A percentile compares a stretch with the other conserved stretches of the same genome.
Evolutionary conservation across 495 filamentous ascomycete species (phyloP).

Genomic region (Aspergillus carlsbadensis): DNA sequence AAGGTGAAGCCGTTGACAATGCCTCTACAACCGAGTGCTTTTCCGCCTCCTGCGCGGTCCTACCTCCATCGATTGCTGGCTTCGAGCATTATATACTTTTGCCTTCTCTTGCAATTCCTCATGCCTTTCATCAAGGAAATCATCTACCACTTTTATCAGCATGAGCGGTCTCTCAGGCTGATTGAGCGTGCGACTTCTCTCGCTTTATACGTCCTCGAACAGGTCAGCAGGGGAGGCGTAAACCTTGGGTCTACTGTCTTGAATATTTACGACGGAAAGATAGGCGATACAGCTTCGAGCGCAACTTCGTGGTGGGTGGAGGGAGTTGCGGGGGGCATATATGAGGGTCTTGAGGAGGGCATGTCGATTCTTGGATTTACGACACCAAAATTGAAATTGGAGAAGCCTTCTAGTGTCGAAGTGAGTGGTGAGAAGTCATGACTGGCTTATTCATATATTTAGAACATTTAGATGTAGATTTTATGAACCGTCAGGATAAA

Average conservation of each 20-base stretch:
- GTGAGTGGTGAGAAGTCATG: neutral
- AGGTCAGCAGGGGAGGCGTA: conserved; percentile 49
- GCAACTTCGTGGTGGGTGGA: conserved; percentile 57
- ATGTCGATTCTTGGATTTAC: conserved; percentile 47
- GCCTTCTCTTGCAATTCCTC: conserved; percentile 54
- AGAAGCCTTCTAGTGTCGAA: conserved; percentile 13
- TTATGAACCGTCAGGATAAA: no score
- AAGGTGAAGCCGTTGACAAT: conserved; percentile 15
- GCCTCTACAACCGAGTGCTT: neutral
- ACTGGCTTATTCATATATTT: neutral
- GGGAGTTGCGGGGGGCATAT: conserved; percentile 59
- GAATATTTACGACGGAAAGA: conserved; percentile 55
- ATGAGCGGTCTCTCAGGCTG: conserved; percentile 63
- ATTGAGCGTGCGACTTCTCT: conserved; percentile 52
- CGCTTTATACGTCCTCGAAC: conserved; percentile 51
- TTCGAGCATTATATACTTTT: conserved; percentile 52
- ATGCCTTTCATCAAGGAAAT: conserved; percentile 59
- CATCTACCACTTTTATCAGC: conserved; percentile 51
- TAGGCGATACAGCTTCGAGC: conserved; percentile 51
- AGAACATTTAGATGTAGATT: neutral
- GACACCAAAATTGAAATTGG: conserved; percentile 27
- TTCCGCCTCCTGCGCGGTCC: conserved; percentile 28
- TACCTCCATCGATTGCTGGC: conserved; percentile 59
- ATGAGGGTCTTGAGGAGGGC: conserved; percentile 64
- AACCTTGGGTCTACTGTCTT: conserved; percentile 48